Base-by-base conservation (phyloP, 2,329 filamentous ascomycete species). In the Rhytidhysteron rufulum region DNA sequence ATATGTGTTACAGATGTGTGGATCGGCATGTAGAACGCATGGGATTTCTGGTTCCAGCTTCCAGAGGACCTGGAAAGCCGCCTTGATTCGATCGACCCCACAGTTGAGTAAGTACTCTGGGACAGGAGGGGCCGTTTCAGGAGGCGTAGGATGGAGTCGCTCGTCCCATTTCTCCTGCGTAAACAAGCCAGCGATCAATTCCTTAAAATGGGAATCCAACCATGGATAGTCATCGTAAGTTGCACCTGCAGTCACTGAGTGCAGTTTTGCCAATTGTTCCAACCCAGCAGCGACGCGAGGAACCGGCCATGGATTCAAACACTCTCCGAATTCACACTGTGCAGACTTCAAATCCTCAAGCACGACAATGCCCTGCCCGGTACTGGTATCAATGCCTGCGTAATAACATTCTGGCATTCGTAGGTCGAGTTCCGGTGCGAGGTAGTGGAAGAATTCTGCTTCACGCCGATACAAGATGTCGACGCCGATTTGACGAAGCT, bases 1-100 rank as follows among this genome's bases (percentile, higher is more conserved):
- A 49, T 68, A 72, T 13, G 65, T 58, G 46, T 72, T 72, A 21
- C 68, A 68, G 10, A 69, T 57, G 41, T 72, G 70, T 9, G 68
- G 60, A 37, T 72, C 70, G 10, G 68, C 69, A 39, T 73, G 69
- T 11, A 71, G 45, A 3, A 71, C 39, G 15, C 60, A 68, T 13
- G 62, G 58, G 43, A 70, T 70, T 5, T 55, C 47, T 0, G 65
- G 64, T 13, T 63, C 62, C 43, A 54, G 49, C 3, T 55, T 55
- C 40, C 58, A 68, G 48, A 66, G 63, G n/a, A 55, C 57, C 27
- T 65, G 59, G 37, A 70, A 44, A 4, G 63, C 67, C 42, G 56
- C 49, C 32, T 63, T 63, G 18, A 59, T 54, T 3, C 62, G 62
- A 18, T 51, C 44, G 2, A 62, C 62, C n/a, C n/a, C n/a, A n/a